A percentile compares a stretch with the other conserved stretches of the same genome.
These are phyloP conservation scores for Penicillium maclennaniae DNA, from an alignment of 495 filamentous ascomycete genomes.

Conservation along the genomic window DNA sequence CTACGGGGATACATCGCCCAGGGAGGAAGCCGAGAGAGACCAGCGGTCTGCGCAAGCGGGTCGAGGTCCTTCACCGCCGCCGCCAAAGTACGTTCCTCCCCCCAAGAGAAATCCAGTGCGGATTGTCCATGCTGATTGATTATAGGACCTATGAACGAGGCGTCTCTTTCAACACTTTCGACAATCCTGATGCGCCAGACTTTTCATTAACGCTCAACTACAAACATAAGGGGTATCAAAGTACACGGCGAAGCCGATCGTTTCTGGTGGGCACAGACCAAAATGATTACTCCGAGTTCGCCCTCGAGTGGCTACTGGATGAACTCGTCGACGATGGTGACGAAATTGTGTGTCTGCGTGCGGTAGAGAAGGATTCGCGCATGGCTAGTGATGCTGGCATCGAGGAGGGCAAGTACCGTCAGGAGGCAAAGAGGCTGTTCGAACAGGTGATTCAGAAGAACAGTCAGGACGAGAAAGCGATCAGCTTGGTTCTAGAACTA, in stretches of 20 bases:
- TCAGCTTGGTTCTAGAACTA: constrained; percentile 85
- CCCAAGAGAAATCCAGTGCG: neutral
- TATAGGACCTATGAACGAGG: constrained; percentile 47
- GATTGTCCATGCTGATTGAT: constrained; percentile 7
- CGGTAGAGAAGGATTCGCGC: constrained; percentile 81
- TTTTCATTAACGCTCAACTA: constrained; percentile 82
- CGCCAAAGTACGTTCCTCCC: constrained; percentile 29
- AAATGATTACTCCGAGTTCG: constrained; percentile 93
- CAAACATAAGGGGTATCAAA: constrained; percentile 86
- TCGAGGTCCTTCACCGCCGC: constrained; percentile 37
- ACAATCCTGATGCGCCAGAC: constrained; percentile 74
- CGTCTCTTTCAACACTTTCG: constrained; percentile 94
- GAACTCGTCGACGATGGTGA: constrained; percentile 96
- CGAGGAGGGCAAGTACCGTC: constrained; percentile 71
- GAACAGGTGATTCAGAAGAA: constrained; percentile 83
- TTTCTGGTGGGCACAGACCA: constrained; percentile 94
- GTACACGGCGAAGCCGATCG: constrained; percentile 76
- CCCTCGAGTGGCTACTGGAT: constrained; percentile 89
- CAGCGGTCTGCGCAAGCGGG: constrained; percentile 15
- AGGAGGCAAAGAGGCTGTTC: constrained; percentile 73
- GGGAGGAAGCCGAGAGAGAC: constrained; percentile 30
- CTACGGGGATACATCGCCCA: constrained; percentile 19
- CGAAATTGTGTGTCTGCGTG: constrained; percentile 89
- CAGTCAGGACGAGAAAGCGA: constrained; percentile 68
- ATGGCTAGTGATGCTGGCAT: constrained; percentile 62